Conservation (phyloP, 1,284 basidiomycete genomes). For the Chondrostereum purpureum region DNA sequence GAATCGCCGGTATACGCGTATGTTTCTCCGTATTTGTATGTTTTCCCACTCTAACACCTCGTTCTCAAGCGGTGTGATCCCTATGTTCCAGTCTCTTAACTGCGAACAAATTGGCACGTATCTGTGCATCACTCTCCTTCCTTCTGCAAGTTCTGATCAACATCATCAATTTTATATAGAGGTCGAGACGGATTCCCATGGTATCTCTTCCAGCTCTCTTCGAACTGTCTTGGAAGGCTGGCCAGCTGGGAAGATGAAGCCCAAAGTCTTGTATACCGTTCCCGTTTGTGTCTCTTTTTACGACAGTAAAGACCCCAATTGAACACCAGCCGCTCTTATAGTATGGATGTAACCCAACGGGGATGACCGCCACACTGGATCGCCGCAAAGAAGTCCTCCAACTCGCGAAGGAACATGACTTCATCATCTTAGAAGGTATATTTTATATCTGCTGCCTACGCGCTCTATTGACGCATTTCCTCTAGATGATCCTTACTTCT, state of each 20-base stretch:
- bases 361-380: constrained; percentile 66
- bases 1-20: constrained; percentile 87
- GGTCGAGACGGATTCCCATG: constrained; percentile 74
- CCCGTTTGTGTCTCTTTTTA: constrained; percentile 44
- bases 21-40: constrained; percentile 20
- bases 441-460: constrained; percentile 7
- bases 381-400: constrained; percentile 75
- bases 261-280: constrained; percentile 81
- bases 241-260: constrained; percentile 68
- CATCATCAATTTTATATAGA: constrained; percentile 38
- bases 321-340: constrained; percentile 20
- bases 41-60: constrained; percentile 8
- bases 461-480: not conserved
- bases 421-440: constrained; percentile 81
- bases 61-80: constrained; percentile 49
- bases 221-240: constrained; percentile 68
- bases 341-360: constrained; percentile 84
- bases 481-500: constrained; percentile 76
- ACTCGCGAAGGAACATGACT: constrained; percentile 69
- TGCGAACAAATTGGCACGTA: constrained; percentile 60
- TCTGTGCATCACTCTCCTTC: constrained; percentile 7
- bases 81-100: constrained; percentile 50
- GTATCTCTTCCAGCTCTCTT: constrained; percentile 63
- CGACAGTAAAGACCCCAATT: not conserved
- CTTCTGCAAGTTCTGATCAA: not conserved